phyloP scores from a whole-genome alignment of 2,329 filamentous ascomycete genomes.

The Cytospora piceae region DNA sequence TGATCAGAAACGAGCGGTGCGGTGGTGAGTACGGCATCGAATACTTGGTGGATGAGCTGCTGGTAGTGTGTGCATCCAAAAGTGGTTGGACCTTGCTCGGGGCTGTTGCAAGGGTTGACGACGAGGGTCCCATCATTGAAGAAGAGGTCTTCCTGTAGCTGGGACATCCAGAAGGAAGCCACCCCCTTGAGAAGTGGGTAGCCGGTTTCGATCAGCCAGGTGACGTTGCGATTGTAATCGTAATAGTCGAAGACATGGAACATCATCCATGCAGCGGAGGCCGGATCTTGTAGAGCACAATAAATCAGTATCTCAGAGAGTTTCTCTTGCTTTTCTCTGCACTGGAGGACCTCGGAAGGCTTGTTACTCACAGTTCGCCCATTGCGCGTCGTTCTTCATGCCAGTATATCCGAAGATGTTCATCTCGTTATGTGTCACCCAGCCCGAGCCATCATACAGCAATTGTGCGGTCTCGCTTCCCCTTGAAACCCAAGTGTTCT shows the following conservation, averaged over 20 bases:
- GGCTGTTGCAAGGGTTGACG: constrained; percentile 62
- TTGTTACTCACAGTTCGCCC: constrained; percentile 37
- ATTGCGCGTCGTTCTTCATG: constrained; percentile 38
- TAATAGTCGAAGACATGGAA: constrained; percentile 62
- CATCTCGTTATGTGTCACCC: constrained; percentile 60
- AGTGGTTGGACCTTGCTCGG: constrained; percentile 58
- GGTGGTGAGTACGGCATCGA: constrained; percentile 43
- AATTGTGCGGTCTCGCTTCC: constrained; percentile 56
- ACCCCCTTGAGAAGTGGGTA: constrained; percentile 59
- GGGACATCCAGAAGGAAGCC: constrained; percentile 59
- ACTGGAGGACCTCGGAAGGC: background rate
- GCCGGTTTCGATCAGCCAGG: constrained; percentile 51
- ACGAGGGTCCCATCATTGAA: constrained; percentile 56
- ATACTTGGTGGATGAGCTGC: constrained; percentile 52
- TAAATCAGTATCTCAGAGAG: background rate
- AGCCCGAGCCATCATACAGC: constrained; percentile 58
- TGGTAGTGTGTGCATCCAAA: constrained; percentile 60
- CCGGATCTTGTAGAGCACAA: constrained; percentile 40
- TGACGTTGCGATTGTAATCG: constrained; percentile 52
- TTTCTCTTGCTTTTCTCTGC: too few relatives aligned
- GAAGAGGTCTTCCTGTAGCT: constrained; percentile 54
- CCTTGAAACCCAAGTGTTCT: constrained; percentile 53
- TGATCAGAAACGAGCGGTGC: constrained; percentile 33
- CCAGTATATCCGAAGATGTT: constrained; percentile 63
- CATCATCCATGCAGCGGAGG: constrained; percentile 61